Evolutionary conservation across 2,329 filamentous ascomycete genomes (phyloP).

Genomic region (Pyrenophora tritici-repentis): DNA sequence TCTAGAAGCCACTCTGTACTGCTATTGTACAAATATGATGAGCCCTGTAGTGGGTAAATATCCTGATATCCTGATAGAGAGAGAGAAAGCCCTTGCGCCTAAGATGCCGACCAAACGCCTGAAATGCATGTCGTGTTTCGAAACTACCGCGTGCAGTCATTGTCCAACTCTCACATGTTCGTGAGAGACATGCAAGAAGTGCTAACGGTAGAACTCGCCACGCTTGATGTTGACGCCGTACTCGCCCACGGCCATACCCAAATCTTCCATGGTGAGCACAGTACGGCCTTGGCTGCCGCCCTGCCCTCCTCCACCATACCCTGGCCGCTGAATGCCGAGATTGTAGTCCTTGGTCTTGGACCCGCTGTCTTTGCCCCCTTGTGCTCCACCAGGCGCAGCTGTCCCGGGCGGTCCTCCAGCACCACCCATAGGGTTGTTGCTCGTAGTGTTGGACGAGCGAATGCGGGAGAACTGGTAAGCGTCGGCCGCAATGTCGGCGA

Average conservation of each 20-base stretch:
- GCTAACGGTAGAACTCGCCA: conserved; percentile 91
- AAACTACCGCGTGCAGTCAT: conserved; percentile 3
- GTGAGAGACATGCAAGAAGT: not conserved
- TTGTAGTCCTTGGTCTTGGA: conserved; percentile 54
- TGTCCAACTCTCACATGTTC: not conserved
- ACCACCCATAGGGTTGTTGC: conserved; percentile 88
- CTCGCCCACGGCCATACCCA: conserved; percentile 97
- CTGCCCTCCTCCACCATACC: conserved; percentile 79
- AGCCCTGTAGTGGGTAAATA: conserved; percentile 20
- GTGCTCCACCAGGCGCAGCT: conserved; percentile 60
- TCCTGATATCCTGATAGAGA: conserved; percentile 14
- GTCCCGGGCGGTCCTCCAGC: conserved; percentile 67
- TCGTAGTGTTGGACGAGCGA: conserved; percentile 85
- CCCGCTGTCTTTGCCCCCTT: conserved; percentile 52
- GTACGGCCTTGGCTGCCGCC: conserved; percentile 88
- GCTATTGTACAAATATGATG: conserved; percentile 41
- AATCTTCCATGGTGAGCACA: conserved; percentile 96
- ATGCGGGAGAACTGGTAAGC: conserved; percentile 98
- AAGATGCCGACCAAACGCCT: conserved; percentile 34
- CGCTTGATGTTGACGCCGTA: conserved; percentile 98
- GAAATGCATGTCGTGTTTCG: conserved; percentile 23
- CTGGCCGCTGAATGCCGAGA: conserved; percentile 55
- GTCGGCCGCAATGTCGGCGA: conserved; percentile 95
- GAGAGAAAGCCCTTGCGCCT: conserved; percentile 21
- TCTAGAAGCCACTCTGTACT: conserved; percentile 37